Conservation (phyloP, 768 basidiomycete genomes). For the Agaricus subrufescens region DNA sequence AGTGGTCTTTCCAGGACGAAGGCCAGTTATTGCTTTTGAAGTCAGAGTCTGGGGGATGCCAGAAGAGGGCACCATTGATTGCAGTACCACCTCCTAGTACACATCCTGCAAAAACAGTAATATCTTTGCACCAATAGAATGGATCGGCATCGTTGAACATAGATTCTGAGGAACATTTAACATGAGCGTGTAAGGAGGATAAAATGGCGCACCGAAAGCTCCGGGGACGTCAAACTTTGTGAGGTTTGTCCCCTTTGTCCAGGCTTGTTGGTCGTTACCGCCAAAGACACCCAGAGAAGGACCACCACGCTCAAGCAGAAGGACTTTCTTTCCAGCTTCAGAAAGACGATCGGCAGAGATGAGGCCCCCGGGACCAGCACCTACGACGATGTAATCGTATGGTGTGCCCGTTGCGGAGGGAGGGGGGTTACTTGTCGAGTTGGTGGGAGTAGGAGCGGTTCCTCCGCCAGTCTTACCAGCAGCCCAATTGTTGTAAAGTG, state of each 20-base stretch:
- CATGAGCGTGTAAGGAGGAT: not conserved
- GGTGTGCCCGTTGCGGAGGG: constrained; percentile 33
- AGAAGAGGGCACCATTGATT: constrained; percentile 60
- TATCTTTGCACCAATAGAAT: constrained; percentile 67
- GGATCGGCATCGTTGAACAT: constrained; percentile 55
- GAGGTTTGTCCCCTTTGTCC: constrained; percentile 20
- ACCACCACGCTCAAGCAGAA: constrained; percentile 60
- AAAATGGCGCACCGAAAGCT: constrained; percentile 35
- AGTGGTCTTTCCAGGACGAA: constrained; percentile 46
- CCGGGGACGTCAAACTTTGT: constrained; percentile 67
- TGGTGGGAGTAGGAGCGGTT: constrained; percentile 25
- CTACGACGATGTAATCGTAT: constrained; percentile 54
- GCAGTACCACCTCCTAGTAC: constrained; percentile 59
- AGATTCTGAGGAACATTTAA: constrained; percentile 32
- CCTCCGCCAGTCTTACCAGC: constrained; percentile 41
- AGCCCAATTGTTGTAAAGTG: constrained; percentile 46
- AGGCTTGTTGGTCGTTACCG: constrained; percentile 49
- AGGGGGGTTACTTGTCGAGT: constrained; percentile 27
- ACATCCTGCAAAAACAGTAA: constrained; percentile 61
- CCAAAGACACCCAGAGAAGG: constrained; percentile 57
- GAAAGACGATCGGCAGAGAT: constrained; percentile 56
- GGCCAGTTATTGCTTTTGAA: constrained; percentile 55
- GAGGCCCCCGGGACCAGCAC: constrained; percentile 55
- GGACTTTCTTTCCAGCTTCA: constrained; percentile 58
- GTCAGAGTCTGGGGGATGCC: constrained; percentile 47